Conservation (phyloP, 257 asterid species). For the Solanum boliviense region DNA sequence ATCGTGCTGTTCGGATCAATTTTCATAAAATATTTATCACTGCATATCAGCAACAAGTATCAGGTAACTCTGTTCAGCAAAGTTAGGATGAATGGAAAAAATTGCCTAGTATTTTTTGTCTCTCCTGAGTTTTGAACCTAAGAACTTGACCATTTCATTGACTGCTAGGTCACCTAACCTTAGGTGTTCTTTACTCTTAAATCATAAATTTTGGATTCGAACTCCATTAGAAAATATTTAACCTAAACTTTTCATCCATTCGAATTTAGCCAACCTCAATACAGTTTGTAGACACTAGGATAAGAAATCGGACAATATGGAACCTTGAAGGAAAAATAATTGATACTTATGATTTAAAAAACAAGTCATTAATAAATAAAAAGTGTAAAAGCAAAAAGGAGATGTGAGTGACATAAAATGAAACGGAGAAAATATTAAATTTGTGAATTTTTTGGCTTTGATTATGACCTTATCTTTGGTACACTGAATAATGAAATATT, state of each 20-base stretch:
- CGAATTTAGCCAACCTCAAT: neutral
- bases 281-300: too few relatives aligned
- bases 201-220: neutral
- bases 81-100: fast-evolving
- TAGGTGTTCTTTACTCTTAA: too few relatives aligned
- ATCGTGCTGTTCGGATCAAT: neutral
- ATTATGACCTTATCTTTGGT: neutral
- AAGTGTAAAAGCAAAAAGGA: neutral
- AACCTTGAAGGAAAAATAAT: too few relatives aligned
- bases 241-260: neutral
- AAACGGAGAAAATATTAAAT: neutral
- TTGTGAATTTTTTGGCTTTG: neutral
- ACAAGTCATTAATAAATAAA: neutral
- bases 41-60: fast-evolving
- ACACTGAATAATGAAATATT: neutral
- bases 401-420: too few relatives aligned
- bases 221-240: neutral
- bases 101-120: fast-evolving
- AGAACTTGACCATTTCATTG: neutral
- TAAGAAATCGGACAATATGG: neutral
- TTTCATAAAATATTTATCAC: too few relatives aligned
- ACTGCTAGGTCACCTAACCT: too few relatives aligned
- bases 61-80: fast-evolving
- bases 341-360: too few relatives aligned
- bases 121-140: too few relatives aligned